Base-by-base conservation (phyloP, 805 yeast genomes). In the Saccharomycopsis malanga region DNA sequence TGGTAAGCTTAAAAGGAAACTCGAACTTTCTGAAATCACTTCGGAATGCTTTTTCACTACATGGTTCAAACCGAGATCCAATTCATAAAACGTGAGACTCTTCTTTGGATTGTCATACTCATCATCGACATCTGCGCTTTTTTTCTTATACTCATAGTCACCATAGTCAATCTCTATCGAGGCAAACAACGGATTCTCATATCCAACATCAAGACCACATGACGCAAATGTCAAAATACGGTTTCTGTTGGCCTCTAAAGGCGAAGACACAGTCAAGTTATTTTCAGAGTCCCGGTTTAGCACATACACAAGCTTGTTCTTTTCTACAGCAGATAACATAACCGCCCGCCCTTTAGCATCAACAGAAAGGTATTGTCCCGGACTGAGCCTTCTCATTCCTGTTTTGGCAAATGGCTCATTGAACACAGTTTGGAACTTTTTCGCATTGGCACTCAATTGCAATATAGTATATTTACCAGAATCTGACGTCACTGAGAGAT, bases 61-160 rank as follows among this genome's bases (percentile, higher is more conserved):
- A 59, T 83, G 84, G 58, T 89, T 89, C 40, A 91, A 66, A 1
- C 97, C 96, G 35, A 86, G 71, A 61, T 93, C 97, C 22, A 89
- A 65, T 57, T 87, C 91, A 64, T 91, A 91, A 59, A 76, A 83
- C 3, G 77, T 73, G 44, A 91, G 66, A 24, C 58, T 54, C 42
- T 65, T 70, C 48, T 57, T 58, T 18, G 40, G 29, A 10, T 65
- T 65, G 42, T 56, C 58, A 1, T 64, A 67, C 4, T 67, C 57
- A 47, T 76, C 71, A 44, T 77, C 82, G n/a, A n/a, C n/a, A 15
- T 39, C 21, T 18, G 43, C 24, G 4, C 18, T 12, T 12, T 21
- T 32, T 18, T 34, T 23, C 10, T 24, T 34, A 32, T 10, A 6
- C 12, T 65, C 65, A 42, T 56, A 58, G 1, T 64, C 67, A 4